A percentile compares a stretch with the other conserved stretches of the same genome.
These are phyloP conservation scores for Coemansia sp. DNA, from an alignment of 192 early-diverging fungal genomes.

Conservation along the genomic window DNA sequence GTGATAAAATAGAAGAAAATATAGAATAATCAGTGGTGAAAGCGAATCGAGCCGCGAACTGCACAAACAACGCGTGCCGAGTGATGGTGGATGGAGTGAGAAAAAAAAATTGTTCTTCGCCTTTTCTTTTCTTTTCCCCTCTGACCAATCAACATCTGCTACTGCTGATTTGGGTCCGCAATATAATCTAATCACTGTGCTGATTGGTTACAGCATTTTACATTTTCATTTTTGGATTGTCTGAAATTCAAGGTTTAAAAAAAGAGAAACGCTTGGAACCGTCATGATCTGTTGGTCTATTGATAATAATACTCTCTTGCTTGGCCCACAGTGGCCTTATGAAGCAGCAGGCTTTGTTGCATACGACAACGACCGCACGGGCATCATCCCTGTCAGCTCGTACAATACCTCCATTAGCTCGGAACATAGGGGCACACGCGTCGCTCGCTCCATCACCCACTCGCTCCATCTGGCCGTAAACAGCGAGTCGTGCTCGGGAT, in stretches of 20 bases:
- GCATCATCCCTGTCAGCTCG: slow-evolving; percentile 40
- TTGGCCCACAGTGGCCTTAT: too few relatives aligned
- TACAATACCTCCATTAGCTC: slow-evolving; percentile 38
- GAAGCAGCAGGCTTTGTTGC: neutral
- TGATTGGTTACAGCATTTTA: too few relatives aligned
- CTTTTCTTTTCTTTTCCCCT: too few relatives aligned
- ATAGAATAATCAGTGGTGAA: too few relatives aligned
- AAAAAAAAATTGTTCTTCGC: neutral
- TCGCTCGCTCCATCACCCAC: slow-evolving; percentile 43
- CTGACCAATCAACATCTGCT: too few relatives aligned
- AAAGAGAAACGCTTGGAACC: too few relatives aligned
- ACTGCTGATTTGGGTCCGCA: too few relatives aligned
- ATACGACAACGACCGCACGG: slow-evolving; percentile 19
- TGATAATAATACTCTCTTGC: too few relatives aligned
- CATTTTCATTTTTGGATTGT: too few relatives aligned
- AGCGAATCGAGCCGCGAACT: slow-evolving; percentile 10
- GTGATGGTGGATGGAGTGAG: neutral
- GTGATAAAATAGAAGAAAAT: neutral
- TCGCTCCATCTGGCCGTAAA: slow-evolving; percentile 39
- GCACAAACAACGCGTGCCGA: neutral
- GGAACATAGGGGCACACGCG: slow-evolving; percentile 13
- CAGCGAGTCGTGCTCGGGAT: slow-evolving; percentile 41
- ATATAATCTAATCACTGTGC: too few relatives aligned
- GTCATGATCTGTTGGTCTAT: too few relatives aligned
- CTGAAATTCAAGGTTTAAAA: too few relatives aligned